These are phyloP conservation scores for Silene uniflora DNA, from an alignment of 148 eudicot genomes.

Conservation along the genomic window DNA sequence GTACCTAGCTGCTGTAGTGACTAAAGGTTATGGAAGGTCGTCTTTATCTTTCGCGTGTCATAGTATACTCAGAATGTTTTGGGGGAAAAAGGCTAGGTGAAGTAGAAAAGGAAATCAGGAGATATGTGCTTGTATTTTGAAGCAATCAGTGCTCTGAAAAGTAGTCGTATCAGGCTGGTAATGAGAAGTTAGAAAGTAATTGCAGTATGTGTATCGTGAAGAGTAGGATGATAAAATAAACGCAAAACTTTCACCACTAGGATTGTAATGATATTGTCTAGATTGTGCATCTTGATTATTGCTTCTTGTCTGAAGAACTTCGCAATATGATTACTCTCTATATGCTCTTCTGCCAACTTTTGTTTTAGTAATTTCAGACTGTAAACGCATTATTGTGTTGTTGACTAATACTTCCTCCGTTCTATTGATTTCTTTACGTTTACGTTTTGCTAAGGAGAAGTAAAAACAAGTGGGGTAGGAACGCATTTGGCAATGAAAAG, in stretches of 20 bases:
- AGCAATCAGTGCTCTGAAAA: neutral
- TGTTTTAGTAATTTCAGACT: neutral
- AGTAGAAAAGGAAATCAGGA: neutral
- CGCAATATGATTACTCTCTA: neutral
- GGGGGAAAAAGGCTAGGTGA: neutral
- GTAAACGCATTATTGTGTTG: neutral
- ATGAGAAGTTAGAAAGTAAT: neutral
- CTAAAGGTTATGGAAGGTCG: neutral
- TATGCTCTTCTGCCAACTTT: neutral
- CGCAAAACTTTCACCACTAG: neutral
- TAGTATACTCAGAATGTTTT: neutral
- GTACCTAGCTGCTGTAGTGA: neutral
- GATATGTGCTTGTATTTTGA: neutral
- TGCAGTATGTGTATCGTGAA: neutral
- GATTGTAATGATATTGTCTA: neutral
- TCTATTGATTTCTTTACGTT: too few relatives aligned
- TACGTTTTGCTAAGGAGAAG: too few relatives aligned
- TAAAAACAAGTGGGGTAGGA: too few relatives aligned
- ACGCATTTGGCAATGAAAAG: too few relatives aligned
- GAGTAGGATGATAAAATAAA: neutral
- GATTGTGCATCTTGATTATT: neutral
- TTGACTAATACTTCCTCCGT: too few relatives aligned
- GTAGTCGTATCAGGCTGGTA: neutral
- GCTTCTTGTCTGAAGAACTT: neutral
- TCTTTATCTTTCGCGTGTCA: neutral